Base-by-base conservation (phyloP, 2,329 filamentous ascomycete genomes). In the Coniochaeta pulveracea region DNA sequence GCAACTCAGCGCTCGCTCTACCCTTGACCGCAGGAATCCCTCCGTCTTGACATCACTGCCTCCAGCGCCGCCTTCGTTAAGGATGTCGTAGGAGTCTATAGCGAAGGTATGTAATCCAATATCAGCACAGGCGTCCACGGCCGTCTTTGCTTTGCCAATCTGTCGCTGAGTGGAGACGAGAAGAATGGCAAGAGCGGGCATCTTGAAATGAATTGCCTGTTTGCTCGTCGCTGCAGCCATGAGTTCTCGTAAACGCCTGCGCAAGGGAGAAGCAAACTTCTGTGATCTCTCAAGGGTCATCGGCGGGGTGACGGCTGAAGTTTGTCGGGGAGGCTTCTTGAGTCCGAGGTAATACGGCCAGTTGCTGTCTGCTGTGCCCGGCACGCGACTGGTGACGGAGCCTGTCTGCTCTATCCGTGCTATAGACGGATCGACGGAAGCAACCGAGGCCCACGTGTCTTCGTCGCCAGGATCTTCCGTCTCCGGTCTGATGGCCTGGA, bases 11-110 rank as follows among this genome's bases (percentile, higher is more conserved):
- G 86, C 91, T 37, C 91, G 73, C 40, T 94, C 91, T 2, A 86
- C 84, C 33, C 91, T 74, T 4, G 84, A 85, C 49, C 91, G 82
- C 11, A 98, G 62, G 43, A 93, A 83, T 1, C 84, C 88, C 50
- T 95, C 89, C 0, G 88, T 94, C 58, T 96, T 95, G 18, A 93
- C 82, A 50, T 98, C 91, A 35, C 83, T 80, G 7, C 85, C 85
- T 34, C 85, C 85, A 1, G 80, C 81, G 27, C 81, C 80, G 10
- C 85, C 85, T 52, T 96, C 89, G n/a, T 85, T 89, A 4, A 94
- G 65, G 26, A 98, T 85, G 47, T 98, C 91, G 47, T 93, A 94
- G 0, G 85, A 83, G 52, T 96, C 86, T 34, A 98, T 83, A 1
- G 74, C 60, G 51, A 94, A 96, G 0, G 78, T 82, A 52, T 98